phyloP scores from a whole-genome alignment of 1,284 basidiomycete species.

The Melampsora americana region DNA sequence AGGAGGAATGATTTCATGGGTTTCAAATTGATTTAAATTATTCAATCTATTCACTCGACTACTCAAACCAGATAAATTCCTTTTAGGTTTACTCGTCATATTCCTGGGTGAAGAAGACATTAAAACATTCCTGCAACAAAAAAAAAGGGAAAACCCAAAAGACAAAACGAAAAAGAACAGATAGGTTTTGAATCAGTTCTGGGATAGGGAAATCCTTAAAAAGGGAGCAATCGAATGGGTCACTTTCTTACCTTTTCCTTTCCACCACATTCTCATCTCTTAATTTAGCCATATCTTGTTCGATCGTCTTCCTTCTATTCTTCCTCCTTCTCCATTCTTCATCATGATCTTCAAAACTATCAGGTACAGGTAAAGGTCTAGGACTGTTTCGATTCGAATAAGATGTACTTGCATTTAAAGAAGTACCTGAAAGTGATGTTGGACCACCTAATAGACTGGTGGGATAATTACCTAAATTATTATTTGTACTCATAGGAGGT shows the following conservation, averaged over 20 bases:
- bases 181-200: too few relatives aligned
- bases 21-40: too few relatives aligned
- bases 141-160: too few relatives aligned
- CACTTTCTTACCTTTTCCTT: conserved; percentile 33
- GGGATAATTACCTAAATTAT: not conserved
- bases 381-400: conserved; percentile 1
- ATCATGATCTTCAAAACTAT: conserved; percentile 28
- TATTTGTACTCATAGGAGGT: not conserved
- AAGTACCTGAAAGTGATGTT: not conserved
- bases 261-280: conserved; percentile 44
- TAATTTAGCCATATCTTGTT: conserved; percentile 43
- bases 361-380: conserved; percentile 39
- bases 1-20: too few relatives aligned
- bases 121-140: too few relatives aligned
- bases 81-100: too few relatives aligned
- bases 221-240: too few relatives aligned
- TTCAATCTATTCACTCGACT: too few relatives aligned
- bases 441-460: not conserved
- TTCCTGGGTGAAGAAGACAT: too few relatives aligned
- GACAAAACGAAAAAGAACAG: too few relatives aligned
- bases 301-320: conserved; percentile 31
- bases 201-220: too few relatives aligned
- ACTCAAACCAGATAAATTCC: too few relatives aligned
- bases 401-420: not conserved
- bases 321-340: conserved; percentile 32